Base-by-base conservation (phyloP, 164 flowering plant genomes). In the Tinospora cordifolia region DNA sequence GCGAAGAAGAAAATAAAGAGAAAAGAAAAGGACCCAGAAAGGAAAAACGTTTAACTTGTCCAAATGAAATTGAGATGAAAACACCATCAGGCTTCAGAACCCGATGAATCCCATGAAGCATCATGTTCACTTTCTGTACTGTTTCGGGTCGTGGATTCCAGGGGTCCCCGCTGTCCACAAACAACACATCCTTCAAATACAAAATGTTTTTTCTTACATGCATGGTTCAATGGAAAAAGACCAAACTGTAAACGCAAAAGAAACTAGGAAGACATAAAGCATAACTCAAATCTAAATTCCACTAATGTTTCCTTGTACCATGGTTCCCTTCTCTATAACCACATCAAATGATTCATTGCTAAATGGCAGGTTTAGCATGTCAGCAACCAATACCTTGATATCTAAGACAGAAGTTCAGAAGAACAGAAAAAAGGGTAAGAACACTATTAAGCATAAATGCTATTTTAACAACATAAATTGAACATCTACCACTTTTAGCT, bases 91-190 rank as follows among this genome's bases (percentile, higher is more conserved):
- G 85, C 81, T 88, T 91, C 77, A 93, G 67, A 77, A 93, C 93
- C 75, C 92, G 81, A 72, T 93, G 94, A 66, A 90, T 90, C 64
- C 83, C 83, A 79, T 80, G 79, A 73, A 93, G 94, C 89, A 84
- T 87, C 27, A 87, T 77, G 88, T 72, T 90, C 57, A 84, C 97
- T 75, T 83, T 90, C 54, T 74, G 67, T 15, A 87, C 85, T 17
- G 97, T 87, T 74, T 54, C 82, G 46, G 86, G 85, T 15, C 68
- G 75, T 41, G 97, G 98, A 73, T 87, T 90, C 98, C 98, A 93
- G 24, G 98, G 98, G 71, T 90, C 97, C 57, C 98, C 96, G 78
- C 94, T 83, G 81, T 93, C 89, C 72, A 93, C 98, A 79, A 93
- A 91, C 81, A 93, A 79, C 30, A 91, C 96, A 76, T 93, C 97